These are phyloP conservation scores for Talaromyces sp. DNA, from an alignment of 2,329 filamentous ascomycete genomes.

Conservation along the genomic window DNA sequence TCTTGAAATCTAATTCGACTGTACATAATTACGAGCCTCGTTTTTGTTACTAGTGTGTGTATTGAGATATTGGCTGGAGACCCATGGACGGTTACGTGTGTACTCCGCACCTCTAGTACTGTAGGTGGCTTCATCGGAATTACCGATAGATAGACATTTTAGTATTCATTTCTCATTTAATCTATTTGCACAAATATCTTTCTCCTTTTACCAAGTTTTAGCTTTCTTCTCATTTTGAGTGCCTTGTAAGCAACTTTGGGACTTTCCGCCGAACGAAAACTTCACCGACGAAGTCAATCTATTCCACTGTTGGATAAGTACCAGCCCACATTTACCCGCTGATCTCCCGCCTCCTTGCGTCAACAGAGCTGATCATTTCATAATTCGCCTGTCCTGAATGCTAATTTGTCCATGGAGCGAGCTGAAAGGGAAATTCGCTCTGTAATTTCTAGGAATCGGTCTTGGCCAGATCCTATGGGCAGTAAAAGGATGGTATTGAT, in stretches of 20 bases:
- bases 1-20: conserved; percentile 6
- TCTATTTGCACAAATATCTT: too few relatives aligned
- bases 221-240: neutral
- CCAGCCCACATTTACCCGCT: conserved; percentile 8
- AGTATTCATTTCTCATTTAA: neutral
- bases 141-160: neutral
- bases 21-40: conserved; percentile 17
- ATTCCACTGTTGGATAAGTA: conserved; percentile 1
- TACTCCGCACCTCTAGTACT: neutral
- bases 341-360: conserved; percentile 28
- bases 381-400: neutral
- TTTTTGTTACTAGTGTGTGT: too few relatives aligned
- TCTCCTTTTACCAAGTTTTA: too few relatives aligned
- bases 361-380: conserved; percentile 16
- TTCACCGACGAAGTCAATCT: neutral
- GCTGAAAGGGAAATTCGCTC: neutral
- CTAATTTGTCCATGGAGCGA: neutral
- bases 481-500: neutral
- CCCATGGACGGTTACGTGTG: neutral
- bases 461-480: neutral
- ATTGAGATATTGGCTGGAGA: too few relatives aligned
- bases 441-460: neutral
- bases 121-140: neutral
- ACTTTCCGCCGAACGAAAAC: conserved; percentile 5
- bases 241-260: neutral